phyloP scores from a whole-genome alignment of 1,139 yeast genomes.

The Pichia kudriavzevii region DNA sequence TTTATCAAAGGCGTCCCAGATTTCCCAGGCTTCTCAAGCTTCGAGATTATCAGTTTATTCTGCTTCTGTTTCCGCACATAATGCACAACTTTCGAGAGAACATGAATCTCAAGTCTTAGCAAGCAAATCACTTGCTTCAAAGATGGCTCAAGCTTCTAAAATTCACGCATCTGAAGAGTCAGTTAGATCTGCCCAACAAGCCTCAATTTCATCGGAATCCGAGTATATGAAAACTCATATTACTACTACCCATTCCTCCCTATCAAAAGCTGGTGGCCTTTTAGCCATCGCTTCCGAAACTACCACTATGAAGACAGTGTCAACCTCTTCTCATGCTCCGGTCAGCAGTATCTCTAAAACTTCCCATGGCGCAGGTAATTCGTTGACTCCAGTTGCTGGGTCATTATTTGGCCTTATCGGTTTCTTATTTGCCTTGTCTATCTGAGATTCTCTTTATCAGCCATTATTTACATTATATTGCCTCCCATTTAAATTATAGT shows the following conservation, averaged over 20 bases:
- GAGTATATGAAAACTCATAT: slow-evolving; percentile 26
- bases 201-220: slow-evolving; percentile 16
- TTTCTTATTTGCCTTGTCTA: slow-evolving; percentile 42
- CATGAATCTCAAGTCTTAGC: slow-evolving; percentile 20
- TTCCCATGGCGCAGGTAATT: slow-evolving; percentile 29
- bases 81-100: slow-evolving; percentile 12
- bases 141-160: no score
- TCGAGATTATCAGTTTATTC: slow-evolving; percentile 10
- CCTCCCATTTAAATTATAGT: neutral
- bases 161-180: slow-evolving; percentile 19
- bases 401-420: slow-evolving; percentile 45
- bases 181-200: slow-evolving; percentile 9
- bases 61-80: slow-evolving; percentile 5
- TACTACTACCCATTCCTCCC: slow-evolving; percentile 13
- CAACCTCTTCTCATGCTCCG: slow-evolving; percentile 25
- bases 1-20: slow-evolving; percentile 13
- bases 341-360: slow-evolving; percentile 11
- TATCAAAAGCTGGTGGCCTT: slow-evolving; percentile 28
- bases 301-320: slow-evolving; percentile 20
- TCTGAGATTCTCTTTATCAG: slow-evolving; percentile 24
- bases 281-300: slow-evolving; percentile 23
- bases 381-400: slow-evolving; percentile 32
- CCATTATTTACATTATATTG: neutral
- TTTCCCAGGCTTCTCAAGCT: slow-evolving; percentile 21
- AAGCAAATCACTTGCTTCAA: slow-evolving; percentile 19